Evolutionary conservation across 2,329 filamentous ascomycete species (phyloP), one percentile per base, ranked within the genome.

Genomic region (Grosmannia penicillata): DNA sequence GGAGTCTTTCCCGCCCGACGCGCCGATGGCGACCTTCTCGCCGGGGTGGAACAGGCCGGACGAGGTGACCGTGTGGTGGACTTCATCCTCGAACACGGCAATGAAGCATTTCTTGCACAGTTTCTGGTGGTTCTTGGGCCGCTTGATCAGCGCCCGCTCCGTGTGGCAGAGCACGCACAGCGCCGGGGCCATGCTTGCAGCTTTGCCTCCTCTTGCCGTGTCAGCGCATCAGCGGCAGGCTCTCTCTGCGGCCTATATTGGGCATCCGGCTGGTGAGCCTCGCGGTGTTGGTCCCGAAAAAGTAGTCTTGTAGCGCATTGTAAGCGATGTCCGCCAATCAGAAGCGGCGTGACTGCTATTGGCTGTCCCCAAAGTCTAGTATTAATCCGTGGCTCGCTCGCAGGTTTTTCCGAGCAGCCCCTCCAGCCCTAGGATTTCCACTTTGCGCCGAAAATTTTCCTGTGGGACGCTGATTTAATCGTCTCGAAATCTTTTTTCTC

Each of bases 1-100:
- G 37, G 86, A 95, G 58, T 98, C 91, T 61, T 98, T 98, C 49
- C 91, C 91, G 39, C 91, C 91, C 1, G 87, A 95, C 35, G 93
- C 91, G 31, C 91, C 93, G 51, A 98, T 95, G 8, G 91, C 93
- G 28, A 98, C 73, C 43, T 72, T 75, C 56, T 98, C 91, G 42
- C 89, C 89, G 2, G 70, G 76, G 32, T 67, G 65, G 59, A 98
- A 98, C 14, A 98, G 72, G n/a, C 69, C 63, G 15, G 82, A 84
- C 2, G 79, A 75, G 21, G 70, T 77, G 51, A 98, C 93, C 5
- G 91, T 96, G 53, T 93, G 81, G 56, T 96, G 87, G 34, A 94
- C 77, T 63, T 98, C 91, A 45, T 82, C 75, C 58, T 98, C 91
- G 53, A 98, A 98, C 33, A 91, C 70, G 10, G 63, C 52, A 39